phyloP scores from a whole-genome alignment of 2,329 filamentous ascomycete species.

The Chalaropsis ovoidea region DNA sequence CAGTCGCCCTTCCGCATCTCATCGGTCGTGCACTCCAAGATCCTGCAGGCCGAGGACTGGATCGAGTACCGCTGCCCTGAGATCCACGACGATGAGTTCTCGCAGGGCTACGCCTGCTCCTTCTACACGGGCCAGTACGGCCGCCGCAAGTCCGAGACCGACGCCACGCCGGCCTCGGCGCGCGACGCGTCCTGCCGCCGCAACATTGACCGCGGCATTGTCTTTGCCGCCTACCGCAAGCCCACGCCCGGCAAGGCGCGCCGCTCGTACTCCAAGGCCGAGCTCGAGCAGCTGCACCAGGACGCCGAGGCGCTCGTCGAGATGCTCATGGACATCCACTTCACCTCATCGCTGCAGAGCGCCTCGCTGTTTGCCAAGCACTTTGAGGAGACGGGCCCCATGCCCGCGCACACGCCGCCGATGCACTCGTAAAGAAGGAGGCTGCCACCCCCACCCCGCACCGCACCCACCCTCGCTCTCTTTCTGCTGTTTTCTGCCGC shows the following conservation, averaged over 20 bases:
- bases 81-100: constrained; percentile 38
- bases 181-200: constrained; percentile 14
- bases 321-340: constrained; percentile 43
- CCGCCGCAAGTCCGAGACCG: constrained; percentile 27
- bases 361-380: constrained; percentile 29
- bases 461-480: constrained; percentile 5
- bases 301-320: constrained; percentile 46
- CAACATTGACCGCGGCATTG: constrained; percentile 41
- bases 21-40: constrained; percentile 40
- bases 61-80: constrained; percentile 42
- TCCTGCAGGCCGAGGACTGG: constrained; percentile 43
- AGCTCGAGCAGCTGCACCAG: constrained; percentile 39
- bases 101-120: constrained; percentile 44
- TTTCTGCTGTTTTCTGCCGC: not conserved
- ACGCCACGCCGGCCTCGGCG: constrained; percentile 18
- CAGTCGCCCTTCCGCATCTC: constrained; percentile 45
- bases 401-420: constrained; percentile 30
- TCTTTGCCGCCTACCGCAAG: constrained; percentile 48
- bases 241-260: constrained; percentile 34
- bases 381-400: constrained; percentile 35
- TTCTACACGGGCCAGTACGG: constrained; percentile 40
- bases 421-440: constrained; percentile 17
- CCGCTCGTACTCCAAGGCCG: constrained; percentile 32
- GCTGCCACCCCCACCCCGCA: not conserved
- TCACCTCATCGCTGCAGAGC: constrained; percentile 28